phyloP scores from a whole-genome alignment of 495 filamentous ascomycete genomes.

The Tuber magnatum region DNA sequence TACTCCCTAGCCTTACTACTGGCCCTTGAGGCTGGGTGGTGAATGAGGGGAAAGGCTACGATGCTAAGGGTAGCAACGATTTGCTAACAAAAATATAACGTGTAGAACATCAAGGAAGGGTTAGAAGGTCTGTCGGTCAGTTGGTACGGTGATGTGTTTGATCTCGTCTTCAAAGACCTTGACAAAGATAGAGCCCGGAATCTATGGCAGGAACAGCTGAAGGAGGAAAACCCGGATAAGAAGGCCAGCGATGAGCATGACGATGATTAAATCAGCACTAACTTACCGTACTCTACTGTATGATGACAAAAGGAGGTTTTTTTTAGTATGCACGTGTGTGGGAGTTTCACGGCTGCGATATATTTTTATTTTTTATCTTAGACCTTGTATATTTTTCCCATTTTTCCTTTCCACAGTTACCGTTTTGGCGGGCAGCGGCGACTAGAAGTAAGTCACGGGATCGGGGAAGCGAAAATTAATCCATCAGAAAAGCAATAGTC shows the following conservation, averaged over 20 bases:
- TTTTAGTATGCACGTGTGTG: background rate
- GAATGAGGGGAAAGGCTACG: background rate
- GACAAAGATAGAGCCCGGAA: constrained; percentile 64
- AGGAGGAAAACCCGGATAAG: constrained; percentile 49
- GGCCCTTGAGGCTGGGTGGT: constrained; percentile 19
- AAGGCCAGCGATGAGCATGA: constrained; percentile 41
- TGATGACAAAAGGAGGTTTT: background rate
- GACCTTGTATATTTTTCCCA: background rate
- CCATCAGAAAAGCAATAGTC: background rate
- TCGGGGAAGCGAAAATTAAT: background rate
- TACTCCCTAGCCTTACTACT: constrained; percentile 16
- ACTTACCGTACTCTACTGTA: background rate
- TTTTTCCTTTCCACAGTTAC: background rate
- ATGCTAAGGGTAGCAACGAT: constrained; percentile 5
- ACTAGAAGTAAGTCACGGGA: background rate
- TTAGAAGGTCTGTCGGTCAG: constrained; percentile 79
- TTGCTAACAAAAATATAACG: constrained; percentile 45
- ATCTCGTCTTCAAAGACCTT: constrained; percentile 77
- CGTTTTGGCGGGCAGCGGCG: background rate
- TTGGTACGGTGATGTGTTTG: constrained; percentile 94
- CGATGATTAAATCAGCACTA: constrained; percentile 23
- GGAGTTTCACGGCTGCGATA: background rate
- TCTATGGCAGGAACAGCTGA: constrained; percentile 66
- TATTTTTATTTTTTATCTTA: background rate
- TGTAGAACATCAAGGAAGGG: constrained; percentile 91